phyloP scores from a whole-genome alignment of 2,329 filamentous ascomycete species.

The Cryphonectria radicalis region DNA sequence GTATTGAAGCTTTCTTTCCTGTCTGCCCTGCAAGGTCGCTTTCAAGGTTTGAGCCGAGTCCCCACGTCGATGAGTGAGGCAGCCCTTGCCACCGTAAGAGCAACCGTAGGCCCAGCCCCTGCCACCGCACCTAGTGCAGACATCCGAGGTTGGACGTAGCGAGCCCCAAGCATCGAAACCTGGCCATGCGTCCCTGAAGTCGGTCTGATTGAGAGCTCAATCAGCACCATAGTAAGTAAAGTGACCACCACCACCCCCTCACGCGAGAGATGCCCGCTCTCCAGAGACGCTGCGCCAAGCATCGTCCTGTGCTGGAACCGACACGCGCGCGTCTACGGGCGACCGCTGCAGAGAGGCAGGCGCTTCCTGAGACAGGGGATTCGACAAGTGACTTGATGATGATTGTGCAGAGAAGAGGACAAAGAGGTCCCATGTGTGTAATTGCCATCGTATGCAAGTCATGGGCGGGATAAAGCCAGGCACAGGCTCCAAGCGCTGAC shows the following conservation, averaged over 20 bases:
- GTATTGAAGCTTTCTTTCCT: not conserved
- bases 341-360: not conserved
- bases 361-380: not conserved
- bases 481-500: not conserved
- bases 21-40: conserved; percentile 1
- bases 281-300: conserved; percentile 4
- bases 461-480: not conserved
- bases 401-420: conserved; percentile 1
- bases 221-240: not conserved
- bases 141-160: not conserved
- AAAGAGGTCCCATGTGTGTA: not conserved
- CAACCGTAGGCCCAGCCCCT: conserved; percentile 6
- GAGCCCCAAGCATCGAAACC: not conserved
- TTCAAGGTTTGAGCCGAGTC: conserved; percentile 13
- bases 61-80: conserved; percentile 14
- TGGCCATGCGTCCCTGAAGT: conserved; percentile 9
- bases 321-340: conserved; percentile 19
- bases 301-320: not conserved
- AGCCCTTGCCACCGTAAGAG: conserved; percentile 14
- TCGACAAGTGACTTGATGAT: conserved; percentile 4
- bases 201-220: conserved; percentile 1
- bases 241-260: not conserved
- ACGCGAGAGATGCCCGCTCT: not conserved
- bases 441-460: conserved; percentile 8
- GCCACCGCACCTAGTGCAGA: conserved; percentile 23